Percentiles rank a stretch among this genome's conserved stretches.
phyloP scores from a whole-genome alignment of 148 eudicot genomes.

The Dysphania ambrosioides region DNA sequence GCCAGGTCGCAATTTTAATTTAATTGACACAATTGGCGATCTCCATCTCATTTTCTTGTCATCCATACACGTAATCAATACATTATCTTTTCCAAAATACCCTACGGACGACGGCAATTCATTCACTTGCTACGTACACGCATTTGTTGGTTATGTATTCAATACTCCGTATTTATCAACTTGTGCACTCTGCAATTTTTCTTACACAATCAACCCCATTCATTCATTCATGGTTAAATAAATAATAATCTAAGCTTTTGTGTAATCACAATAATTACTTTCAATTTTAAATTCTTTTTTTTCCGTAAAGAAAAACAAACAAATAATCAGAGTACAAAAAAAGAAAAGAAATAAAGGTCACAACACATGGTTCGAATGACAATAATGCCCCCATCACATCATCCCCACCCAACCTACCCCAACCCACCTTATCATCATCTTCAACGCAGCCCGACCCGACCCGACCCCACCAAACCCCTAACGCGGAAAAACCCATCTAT shows the following conservation, averaged over 20 bases:
- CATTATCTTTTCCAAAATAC: too few relatives aligned
- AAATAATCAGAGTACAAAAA: constrained; percentile 21
- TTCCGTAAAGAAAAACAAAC: constrained; percentile 10
- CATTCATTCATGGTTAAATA: not conserved
- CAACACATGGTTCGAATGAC: constrained; percentile 39
- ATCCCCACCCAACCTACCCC: constrained; percentile 19
- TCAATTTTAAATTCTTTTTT: not conserved
- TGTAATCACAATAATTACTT: not conserved
- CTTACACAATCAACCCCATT: not conserved
- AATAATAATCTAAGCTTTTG: not conserved
- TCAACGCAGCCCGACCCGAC: not conserved
- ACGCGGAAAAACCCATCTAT: not conserved
- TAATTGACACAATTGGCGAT: not conserved
- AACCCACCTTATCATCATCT: constrained; percentile 9
- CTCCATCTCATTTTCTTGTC: too few relatives aligned
- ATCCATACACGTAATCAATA: too few relatives aligned
- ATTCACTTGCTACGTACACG: too few relatives aligned
- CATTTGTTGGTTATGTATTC: too few relatives aligned
- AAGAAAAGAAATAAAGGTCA: constrained; percentile 28
- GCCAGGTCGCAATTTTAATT: not conserved
- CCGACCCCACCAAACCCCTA: not conserved
- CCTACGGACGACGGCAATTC: too few relatives aligned
- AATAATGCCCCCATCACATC: constrained; percentile 38
- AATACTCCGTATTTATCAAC: not conserved
- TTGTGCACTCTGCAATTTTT: not conserved